Base-by-base conservation (phyloP, 2,329 filamentous ascomycete genomes). In the Talaromyces piceae region DNA sequence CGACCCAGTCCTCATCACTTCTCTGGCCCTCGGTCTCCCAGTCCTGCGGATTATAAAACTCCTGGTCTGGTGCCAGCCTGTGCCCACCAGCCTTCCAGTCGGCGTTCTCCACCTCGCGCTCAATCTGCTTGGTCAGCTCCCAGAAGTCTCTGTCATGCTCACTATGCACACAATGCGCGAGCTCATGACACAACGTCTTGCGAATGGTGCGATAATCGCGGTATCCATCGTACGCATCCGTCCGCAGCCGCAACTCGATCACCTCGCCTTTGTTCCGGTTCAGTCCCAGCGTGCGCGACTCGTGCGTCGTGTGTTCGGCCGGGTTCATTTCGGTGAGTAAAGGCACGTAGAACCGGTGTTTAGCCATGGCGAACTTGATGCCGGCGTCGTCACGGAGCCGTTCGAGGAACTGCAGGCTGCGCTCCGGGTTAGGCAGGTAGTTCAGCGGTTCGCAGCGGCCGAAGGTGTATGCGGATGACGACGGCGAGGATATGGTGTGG, bases 281-380 rank as follows among this genome's bases (percentile, higher is more conserved):
- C 37, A 97, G 67, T 0, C 93, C 93, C 0, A 97, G 71, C 1
- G 88, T 91, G 41, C 88, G 79, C 46, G 83, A 83, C n/a, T 93
- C 86, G 62, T 88, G 85, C 3, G 81, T 87, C 0, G 91, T 96
- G 68, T 96, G 83, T 58, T 84, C 79, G 0, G 84, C 77, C 0
- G 93, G 93, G 61, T 98, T 87, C 91, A 98, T 97, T 70, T 98
- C 93, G 0, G 91, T 96, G 23, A 98, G 76, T 3, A 97, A 70
- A 0, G 85, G 85, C 1, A 98, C 93, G 18, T 79, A 81, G 73
- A 95, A 96, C 57, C 83, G 80, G 73, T 95, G 91, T 60, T 83
- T 84, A 13, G 79, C 76, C 93, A 98, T 98, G 1, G 83, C 79
- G 1, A 84, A 76, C 56, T 84, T 84, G 69, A 98, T 91, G 6